phyloP scores from a whole-genome alignment of 352 stramenopile species.

The Pythium grandisporangium region DNA sequence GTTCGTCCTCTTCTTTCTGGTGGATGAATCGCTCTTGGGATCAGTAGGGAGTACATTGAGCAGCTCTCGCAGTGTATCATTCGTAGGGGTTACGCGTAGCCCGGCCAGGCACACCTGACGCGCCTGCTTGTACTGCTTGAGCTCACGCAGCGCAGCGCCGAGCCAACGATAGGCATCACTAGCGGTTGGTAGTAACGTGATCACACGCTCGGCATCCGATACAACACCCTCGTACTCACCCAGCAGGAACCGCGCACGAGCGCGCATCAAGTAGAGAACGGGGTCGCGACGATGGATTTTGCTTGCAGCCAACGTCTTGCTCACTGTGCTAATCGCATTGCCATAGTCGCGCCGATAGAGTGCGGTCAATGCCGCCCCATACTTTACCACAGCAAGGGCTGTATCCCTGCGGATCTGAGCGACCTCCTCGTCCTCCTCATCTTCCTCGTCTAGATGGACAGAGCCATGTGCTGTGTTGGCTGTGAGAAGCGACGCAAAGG shows the following conservation, averaged over 20 bases:
- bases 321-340: constrained; percentile 5
- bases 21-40: no score
- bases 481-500: constrained; percentile 6
- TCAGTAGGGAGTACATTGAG: no score
- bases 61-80: constrained; percentile 6
- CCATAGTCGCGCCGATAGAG: constrained; percentile 12
- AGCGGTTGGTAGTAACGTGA: constrained; percentile 9
- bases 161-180: constrained; percentile 9
- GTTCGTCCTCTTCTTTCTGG: background rate
- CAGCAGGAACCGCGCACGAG: constrained; percentile 6
- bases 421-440: constrained; percentile 1
- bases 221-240: constrained; percentile 6
- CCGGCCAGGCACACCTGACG: constrained; percentile 7
- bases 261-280: constrained; percentile 9
- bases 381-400: no score
- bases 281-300: constrained; percentile 10
- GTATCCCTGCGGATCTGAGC: no score
- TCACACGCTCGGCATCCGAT: constrained; percentile 7
- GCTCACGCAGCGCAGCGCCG: constrained; percentile 2
- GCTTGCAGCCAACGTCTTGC: constrained; percentile 1
- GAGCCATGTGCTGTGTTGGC: no score
- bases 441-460: no score
- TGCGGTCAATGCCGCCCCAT: constrained; percentile 3
- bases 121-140: constrained; percentile 3
- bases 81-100: constrained; percentile 1